Evolutionary conservation across 2,329 filamentous ascomycete species (phyloP).

Genomic region (Fusarium miscanthi): DNA sequence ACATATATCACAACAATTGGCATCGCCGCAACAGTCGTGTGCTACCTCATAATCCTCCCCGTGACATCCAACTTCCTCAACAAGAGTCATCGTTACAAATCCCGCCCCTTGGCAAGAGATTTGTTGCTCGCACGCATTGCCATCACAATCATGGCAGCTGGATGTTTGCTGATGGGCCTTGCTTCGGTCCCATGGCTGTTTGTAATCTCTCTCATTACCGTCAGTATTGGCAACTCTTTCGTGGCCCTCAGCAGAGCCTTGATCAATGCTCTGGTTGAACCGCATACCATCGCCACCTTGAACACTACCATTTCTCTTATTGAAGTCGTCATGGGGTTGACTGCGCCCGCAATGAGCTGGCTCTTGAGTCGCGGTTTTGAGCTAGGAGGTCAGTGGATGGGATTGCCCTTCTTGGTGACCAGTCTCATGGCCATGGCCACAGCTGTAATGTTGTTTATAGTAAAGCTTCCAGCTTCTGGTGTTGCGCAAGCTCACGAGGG

Average conservation of each 20-base stretch:
- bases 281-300: constrained; percentile 63
- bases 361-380: constrained; percentile 59
- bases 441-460: constrained; percentile 46
- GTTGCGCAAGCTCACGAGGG: constrained; percentile 32
- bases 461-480: constrained; percentile 42
- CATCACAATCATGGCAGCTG: constrained; percentile 46
- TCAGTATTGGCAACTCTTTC: constrained; percentile 59
- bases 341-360: constrained; percentile 59
- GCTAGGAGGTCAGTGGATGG: constrained; percentile 60
- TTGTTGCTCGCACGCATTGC: constrained; percentile 54
- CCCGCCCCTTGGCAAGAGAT: constrained; percentile 53
- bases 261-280: constrained; percentile 64
- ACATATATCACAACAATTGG: constrained; percentile 56
- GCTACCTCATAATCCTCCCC: constrained; percentile 55
- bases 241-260: constrained; percentile 58
- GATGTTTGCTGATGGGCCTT: constrained; percentile 53
- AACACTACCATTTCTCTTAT: constrained; percentile 64
- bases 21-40: constrained; percentile 51
- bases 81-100: constrained; percentile 39
- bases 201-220: constrained; percentile 56
- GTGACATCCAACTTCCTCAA: constrained; percentile 48
- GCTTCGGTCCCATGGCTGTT: constrained; percentile 52
- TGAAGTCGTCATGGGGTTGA: constrained; percentile 61
- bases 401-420: constrained; percentile 60
- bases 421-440: constrained; percentile 48